Percentiles rank a stretch among this genome's conserved stretches.
phyloP scores from a whole-genome alignment of 148 eudicot species.

The Silene uniflora region DNA sequence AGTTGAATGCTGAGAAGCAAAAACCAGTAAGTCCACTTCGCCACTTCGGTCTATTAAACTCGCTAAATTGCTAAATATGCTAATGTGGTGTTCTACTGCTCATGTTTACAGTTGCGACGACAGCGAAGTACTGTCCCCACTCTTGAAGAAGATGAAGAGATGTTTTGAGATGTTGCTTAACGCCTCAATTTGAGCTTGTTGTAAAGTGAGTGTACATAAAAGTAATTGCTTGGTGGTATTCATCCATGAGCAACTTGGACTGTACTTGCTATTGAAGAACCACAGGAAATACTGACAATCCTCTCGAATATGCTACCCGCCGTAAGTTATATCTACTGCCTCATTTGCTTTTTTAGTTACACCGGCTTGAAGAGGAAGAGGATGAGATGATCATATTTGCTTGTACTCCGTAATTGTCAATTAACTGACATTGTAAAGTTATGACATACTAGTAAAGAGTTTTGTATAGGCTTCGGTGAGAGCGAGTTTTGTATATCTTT shows the following conservation, averaged over 20 bases:
- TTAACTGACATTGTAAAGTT: background rate
- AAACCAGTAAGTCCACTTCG: slow-evolving; percentile 54
- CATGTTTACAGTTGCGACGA: slow-evolving; percentile 53
- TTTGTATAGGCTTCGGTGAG: background rate
- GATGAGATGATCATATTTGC: background rate
- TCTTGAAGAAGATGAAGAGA: slow-evolving; percentile 47
- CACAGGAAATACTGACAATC: slow-evolving; percentile 15
- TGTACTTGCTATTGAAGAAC: slow-evolving; percentile 12
- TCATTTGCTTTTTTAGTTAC: background rate
- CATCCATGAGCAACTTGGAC: slow-evolving; percentile 15
- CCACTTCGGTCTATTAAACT: background rate
- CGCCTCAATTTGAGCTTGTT: slow-evolving; percentile 12
- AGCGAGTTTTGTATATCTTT: background rate
- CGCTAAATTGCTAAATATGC: background rate
- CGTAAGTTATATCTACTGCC: slow-evolving; percentile 7
- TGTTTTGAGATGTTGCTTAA: slow-evolving; percentile 46
- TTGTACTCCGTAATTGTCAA: background rate
- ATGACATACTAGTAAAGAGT: background rate
- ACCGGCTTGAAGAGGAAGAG: background rate
- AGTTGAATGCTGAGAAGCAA: slow-evolving; percentile 68
- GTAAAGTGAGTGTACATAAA: slow-evolving; percentile 52
- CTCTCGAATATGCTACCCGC: background rate
- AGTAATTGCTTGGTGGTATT: slow-evolving; percentile 30
- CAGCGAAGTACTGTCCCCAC: slow-evolving; percentile 44
- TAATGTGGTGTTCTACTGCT: slow-evolving; percentile 6